A percentile compares a stretch with the other conserved stretches of the same genome.
Evolutionary conservation across 208 protist species (phyloP).

Genomic region (Trypanosoma brucei): DNA sequence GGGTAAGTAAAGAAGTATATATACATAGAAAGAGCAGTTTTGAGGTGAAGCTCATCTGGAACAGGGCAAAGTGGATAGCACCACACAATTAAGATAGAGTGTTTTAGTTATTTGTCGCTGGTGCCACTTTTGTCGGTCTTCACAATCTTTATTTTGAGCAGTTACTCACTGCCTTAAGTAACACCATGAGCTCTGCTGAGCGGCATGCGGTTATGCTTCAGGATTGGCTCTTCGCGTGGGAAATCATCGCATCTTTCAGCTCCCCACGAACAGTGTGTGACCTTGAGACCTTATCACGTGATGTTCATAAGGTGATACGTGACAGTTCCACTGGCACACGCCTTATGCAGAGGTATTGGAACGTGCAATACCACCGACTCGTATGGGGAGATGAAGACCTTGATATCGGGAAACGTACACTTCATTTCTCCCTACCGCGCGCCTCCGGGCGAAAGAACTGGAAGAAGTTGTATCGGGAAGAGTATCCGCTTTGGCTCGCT

Average conservation of each 20-base stretch:
- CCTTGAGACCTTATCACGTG: constrained; percentile 44
- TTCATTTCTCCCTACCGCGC: constrained; percentile 36
- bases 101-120: no score
- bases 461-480: constrained; percentile 59
- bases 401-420: constrained; percentile 4
- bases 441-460: constrained; percentile 55
- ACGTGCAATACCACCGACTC: constrained; percentile 62
- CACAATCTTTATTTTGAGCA: no score
- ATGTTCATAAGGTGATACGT: constrained; percentile 35
- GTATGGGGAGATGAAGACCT: constrained; percentile 49
- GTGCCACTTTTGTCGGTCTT: no score
- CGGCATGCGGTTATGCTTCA: constrained; percentile 16
- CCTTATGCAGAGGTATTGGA: constrained; percentile 84
- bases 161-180: no score
- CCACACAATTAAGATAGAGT: no score
- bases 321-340: constrained; percentile 34
- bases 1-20: no score
- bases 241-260: constrained; percentile 55
- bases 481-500: constrained; percentile 61
- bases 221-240: constrained; percentile 66
- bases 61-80: no score
- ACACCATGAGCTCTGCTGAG: neutral
- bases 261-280: constrained; percentile 41
- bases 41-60: no score
- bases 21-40: no score